Evolutionary conservation across 1,139 yeast genomes (phyloP).

Genomic region (Hemisphaericaspora xylanilytica): DNA sequence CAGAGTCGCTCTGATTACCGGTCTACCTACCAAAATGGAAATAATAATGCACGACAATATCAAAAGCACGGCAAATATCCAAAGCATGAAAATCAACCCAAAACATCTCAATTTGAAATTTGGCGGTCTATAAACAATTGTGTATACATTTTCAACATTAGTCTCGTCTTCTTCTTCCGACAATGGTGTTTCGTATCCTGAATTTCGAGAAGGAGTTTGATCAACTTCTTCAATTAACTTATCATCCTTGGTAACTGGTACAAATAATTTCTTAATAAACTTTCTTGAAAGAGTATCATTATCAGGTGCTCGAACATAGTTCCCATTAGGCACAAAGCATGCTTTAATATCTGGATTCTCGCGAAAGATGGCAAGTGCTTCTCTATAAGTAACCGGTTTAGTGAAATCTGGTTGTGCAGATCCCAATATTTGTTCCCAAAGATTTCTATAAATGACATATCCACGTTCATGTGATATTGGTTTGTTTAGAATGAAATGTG

Average conservation of each 20-base stretch:
- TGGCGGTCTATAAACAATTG: slow-evolving; percentile 87
- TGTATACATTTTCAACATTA: slow-evolving; percentile 57
- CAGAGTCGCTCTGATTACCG: slow-evolving; percentile 21
- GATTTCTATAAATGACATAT: slow-evolving; percentile 54
- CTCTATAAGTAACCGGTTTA: slow-evolving; percentile 52
- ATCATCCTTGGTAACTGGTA: slow-evolving; percentile 81
- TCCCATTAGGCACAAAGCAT: slow-evolving; percentile 73
- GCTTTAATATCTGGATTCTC: slow-evolving; percentile 42
- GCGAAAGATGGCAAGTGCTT: slow-evolving; percentile 45
- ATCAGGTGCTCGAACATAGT: slow-evolving; percentile 81
- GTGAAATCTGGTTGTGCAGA: slow-evolving; percentile 54
- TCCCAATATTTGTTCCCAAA: slow-evolving; percentile 39
- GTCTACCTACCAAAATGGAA: slow-evolving; percentile 43
- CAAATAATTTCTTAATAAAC: slow-evolving; percentile 64
- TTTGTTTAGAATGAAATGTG: slow-evolving; percentile 72
- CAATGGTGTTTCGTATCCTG: slow-evolving; percentile 20
- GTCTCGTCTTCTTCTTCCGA: slow-evolving; percentile 29
- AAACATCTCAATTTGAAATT: slow-evolving; percentile 60
- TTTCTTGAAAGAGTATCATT: slow-evolving; percentile 71
- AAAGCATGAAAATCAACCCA: slow-evolving; percentile 55
- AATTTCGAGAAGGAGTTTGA: slow-evolving; percentile 20
- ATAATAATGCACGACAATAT: slow-evolving; percentile 32
- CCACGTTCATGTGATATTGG: slow-evolving; percentile 82
- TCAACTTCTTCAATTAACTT: slow-evolving; percentile 43
- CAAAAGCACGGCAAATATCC: slow-evolving; percentile 66